Conservation (phyloP, 208 protist genomes). For the Borovskyia barvae region DNA sequence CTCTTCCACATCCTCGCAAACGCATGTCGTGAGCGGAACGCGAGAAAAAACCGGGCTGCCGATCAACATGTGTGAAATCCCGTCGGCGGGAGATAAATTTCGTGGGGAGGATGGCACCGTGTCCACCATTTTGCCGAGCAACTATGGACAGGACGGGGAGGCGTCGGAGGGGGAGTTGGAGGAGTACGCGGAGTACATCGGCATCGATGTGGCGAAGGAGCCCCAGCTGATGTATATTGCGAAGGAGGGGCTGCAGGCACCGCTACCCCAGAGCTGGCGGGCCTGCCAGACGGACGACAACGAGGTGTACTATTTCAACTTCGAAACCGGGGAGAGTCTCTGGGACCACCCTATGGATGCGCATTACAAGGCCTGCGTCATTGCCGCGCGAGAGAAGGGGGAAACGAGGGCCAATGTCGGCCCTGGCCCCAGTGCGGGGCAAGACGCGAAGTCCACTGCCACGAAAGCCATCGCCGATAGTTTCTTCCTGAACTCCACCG, state of each 20-base stretch:
- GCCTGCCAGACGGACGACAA: constrained; percentile 87
- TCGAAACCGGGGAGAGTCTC: constrained; percentile 80
- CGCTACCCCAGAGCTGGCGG: constrained; percentile 91
- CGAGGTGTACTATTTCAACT: constrained; percentile 96
- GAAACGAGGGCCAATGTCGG: no score
- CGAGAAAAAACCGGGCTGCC: no score
- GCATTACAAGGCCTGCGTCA: constrained; percentile 77
- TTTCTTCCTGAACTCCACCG: constrained; percentile 19
- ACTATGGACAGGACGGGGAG: constrained; percentile 84
- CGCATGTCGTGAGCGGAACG: no score
- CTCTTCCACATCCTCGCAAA: no score
- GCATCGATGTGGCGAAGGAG: constrained; percentile 82
- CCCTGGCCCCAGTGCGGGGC: no score
- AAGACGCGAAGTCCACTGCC: constrained; percentile 1
- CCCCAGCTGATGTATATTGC: constrained; percentile 90
- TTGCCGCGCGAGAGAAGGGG: constrained; percentile 43
- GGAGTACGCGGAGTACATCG: constrained; percentile 94
- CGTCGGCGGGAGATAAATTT: constrained; percentile 68
- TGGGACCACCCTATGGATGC: constrained; percentile 95
- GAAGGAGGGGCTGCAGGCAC: constrained; percentile 86
- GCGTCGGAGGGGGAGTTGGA: constrained; percentile 84
- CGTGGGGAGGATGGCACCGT: constrained; percentile 73
- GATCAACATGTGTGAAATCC: constrained; percentile 37
- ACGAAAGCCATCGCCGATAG: constrained; percentile 46
- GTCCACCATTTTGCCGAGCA: constrained; percentile 89